phyloP scores from a whole-genome alignment of 805 yeast genomes.

The Wickerhamomyces bisporus region DNA sequence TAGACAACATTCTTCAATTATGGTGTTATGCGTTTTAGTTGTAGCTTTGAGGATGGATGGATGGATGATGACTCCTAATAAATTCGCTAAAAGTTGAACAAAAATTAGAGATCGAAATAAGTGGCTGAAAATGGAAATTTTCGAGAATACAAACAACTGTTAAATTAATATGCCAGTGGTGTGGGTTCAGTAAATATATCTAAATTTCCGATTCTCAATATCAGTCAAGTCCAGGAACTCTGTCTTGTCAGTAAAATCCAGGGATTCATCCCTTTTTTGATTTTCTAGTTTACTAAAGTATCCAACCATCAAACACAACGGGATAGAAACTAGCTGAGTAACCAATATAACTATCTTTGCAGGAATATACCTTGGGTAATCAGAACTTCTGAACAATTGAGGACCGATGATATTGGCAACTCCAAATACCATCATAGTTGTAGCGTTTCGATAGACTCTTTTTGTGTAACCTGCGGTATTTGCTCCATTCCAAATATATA shows the following conservation, averaged over 20 bases:
- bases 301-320: constrained; percentile 35
- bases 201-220: neutral
- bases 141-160: too few species aligned
- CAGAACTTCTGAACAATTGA: constrained; percentile 45
- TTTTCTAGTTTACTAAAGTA: constrained; percentile 43
- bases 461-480: constrained; percentile 59
- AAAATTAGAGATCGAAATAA: too few species aligned
- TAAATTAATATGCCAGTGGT: too few species aligned
- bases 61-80: too few species aligned
- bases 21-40: too few species aligned
- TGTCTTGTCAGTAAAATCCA: neutral
- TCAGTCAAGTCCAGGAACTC: constrained; percentile 1
- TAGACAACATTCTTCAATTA: too few species aligned
- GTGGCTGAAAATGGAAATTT: too few species aligned
- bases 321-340: constrained; percentile 41
- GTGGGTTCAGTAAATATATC: neutral
- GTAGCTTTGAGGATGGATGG: too few species aligned
- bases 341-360: constrained; percentile 54
- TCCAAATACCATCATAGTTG: constrained; percentile 49
- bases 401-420: constrained; percentile 57
- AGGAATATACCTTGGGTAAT: constrained; percentile 47
- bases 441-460: constrained; percentile 43
- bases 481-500: constrained; percentile 53
- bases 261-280: constrained; percentile 33
- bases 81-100: too few species aligned